Evolutionary conservation across 2,329 filamentous ascomycete species (phyloP), one percentile per base, ranked within the genome.

Genomic region (Coniochaeta prunicola): DNA sequence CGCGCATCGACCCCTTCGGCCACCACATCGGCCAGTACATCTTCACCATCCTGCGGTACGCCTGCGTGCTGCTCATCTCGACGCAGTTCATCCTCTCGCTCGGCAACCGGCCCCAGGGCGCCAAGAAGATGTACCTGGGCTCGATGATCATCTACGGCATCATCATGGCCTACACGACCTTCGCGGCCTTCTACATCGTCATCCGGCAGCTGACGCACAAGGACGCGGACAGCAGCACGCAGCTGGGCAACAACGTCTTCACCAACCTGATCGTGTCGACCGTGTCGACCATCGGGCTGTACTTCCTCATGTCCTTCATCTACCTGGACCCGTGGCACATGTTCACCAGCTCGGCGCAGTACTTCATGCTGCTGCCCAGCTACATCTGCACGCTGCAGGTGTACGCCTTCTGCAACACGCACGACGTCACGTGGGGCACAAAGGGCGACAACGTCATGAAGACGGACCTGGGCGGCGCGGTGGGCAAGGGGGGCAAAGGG

Each of bases 301-400:
- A 97, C 80, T 94, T 99, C 77, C 74, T 96, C 75, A 96, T 96
- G 87, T 94, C 89, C 26, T 91, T 99, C 76, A 76, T 99, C 61
- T 99, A 99, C 75, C 84, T 99, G 53, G 96, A 99, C 66, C 94
- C 94, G 0, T 99, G 94, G 94, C 94, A 99, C 79, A 94, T 99
- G 90, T 89, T 99, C 76, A 99, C 94, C 13, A 93, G 88, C 0
- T 87, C 90, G 0, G 84, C 81, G 0, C 92, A 97, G 72, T 99
- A 99, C 79, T 97, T 99, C 71, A 82, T 92, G 53, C 85, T 99
- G 28, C 80, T 99, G 36, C 94, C 94, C 0, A 88, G 82, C 40
- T 99, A 97, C 77, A 96, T 99, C 74, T 97, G 94, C 78, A 97
- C 91, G 0, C 82, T 99, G 2, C 94, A 99, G 74, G 92, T 97